Conservation (phyloP, 352 stramenopile genomes). For the Phytophthora foliorum region DNA sequence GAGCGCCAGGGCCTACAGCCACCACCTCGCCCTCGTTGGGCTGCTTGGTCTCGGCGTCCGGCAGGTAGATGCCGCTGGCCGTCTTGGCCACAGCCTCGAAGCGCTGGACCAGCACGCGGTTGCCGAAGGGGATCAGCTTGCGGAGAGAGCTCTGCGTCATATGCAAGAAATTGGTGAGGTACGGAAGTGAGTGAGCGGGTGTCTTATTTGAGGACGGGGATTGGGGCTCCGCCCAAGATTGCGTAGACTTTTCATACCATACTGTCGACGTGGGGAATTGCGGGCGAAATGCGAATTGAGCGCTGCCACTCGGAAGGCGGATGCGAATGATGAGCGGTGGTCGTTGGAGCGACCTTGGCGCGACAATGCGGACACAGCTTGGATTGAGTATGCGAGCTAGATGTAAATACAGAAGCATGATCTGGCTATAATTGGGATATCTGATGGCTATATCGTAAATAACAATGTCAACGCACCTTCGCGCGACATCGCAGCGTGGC, state of each 20-base stretch:
- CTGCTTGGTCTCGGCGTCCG: constrained; percentile 93
- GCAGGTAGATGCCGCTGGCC: constrained; percentile 95
- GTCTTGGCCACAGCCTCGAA: constrained; percentile 94
- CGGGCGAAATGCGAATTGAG: constrained; percentile 42
- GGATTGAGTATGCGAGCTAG: not conserved
- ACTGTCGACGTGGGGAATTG: constrained; percentile 28
- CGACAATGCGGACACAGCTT: constrained; percentile 5
- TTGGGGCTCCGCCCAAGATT: too few species aligned
- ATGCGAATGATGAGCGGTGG: constrained; percentile 14
- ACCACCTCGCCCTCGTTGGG: constrained; percentile 96
- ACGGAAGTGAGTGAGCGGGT: not conserved
- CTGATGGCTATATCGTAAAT: not conserved
- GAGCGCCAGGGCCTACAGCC: too few species aligned
- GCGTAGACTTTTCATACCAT: too few species aligned
- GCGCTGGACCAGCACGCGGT: constrained; percentile 96
- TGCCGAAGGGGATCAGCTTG: constrained; percentile 95
- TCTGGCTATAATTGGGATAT: not conserved
- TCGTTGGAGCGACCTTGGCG: constrained; percentile 26
- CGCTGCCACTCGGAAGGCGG: not conserved
- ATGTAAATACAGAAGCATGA: constrained; percentile 4
- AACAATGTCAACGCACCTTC: not conserved
- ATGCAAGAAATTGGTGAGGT: constrained; percentile 5
- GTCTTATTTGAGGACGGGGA: constrained; percentile 1
- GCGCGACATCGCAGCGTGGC: not conserved
- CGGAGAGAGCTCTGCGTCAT: constrained; percentile 77